A percentile compares a stretch with the other conserved stretches of the same genome.
Conservation (phyloP, 106 monocot genomes). For the Amphibolis antarctica region DNA sequence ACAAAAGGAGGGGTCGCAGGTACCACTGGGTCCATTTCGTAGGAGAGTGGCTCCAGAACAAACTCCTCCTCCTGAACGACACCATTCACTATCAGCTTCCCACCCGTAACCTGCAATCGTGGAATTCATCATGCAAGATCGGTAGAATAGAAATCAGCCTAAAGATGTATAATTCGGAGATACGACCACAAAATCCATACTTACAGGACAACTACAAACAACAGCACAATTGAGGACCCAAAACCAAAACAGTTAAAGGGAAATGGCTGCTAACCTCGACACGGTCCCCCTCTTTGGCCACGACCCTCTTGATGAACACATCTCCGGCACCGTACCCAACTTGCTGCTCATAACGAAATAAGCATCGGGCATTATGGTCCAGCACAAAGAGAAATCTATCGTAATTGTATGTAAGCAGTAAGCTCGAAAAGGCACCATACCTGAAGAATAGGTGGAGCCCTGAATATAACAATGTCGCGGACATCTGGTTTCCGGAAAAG, state of each 20-base stretch:
- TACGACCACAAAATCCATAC: too few relatives aligned
- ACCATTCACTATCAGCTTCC: slow-evolving; percentile 83
- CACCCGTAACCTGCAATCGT: slow-evolving; percentile 48
- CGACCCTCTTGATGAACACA: slow-evolving; percentile 95
- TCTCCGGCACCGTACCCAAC: slow-evolving; percentile 58
- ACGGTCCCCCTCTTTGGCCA: slow-evolving; percentile 71
- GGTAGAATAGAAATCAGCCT: too few relatives aligned
- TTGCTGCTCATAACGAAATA: slow-evolving; percentile 26
- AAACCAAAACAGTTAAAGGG: not conserved
- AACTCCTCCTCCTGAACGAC: slow-evolving; percentile 75
- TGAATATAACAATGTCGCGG: slow-evolving; percentile 81
- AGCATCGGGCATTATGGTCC: not conserved
- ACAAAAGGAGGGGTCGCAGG: not conserved
- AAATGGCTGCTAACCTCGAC: slow-evolving; percentile 71
- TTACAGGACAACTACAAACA: too few relatives aligned
- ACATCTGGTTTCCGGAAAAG: slow-evolving; percentile 69
- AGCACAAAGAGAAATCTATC: not conserved
- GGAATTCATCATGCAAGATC: not conserved
- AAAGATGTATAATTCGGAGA: too few relatives aligned
- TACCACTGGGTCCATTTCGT: slow-evolving; percentile 84
- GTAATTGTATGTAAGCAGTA: not conserved
- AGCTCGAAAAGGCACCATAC: slow-evolving; percentile 16
- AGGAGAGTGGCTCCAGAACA: slow-evolving; percentile 63
- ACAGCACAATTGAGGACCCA: not conserved
- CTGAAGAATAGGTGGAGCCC: slow-evolving; percentile 50